Conservation (phyloP, 2,329 filamentous ascomycete species). For the Apiospora aurea region DNA sequence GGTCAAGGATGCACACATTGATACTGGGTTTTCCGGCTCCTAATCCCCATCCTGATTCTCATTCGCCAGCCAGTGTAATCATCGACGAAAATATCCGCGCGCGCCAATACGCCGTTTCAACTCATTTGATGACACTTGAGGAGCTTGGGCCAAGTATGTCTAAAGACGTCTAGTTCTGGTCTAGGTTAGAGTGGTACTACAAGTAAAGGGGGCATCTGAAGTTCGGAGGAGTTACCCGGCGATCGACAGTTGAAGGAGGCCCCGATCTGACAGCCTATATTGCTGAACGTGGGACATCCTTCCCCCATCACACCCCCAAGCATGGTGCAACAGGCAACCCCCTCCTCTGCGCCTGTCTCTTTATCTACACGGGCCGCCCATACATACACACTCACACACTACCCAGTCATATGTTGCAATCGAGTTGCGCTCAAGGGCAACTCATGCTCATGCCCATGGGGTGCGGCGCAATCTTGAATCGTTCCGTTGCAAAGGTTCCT, state of each 20-base stretch:
- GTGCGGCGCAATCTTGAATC: not conserved
- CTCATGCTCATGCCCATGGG: not conserved
- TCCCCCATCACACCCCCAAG: not conserved
- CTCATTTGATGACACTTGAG: slow-evolving; percentile 3
- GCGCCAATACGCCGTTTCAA: slow-evolving; percentile 8
- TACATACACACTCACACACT: not conserved
- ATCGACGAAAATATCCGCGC: not conserved
- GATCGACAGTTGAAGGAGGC: slow-evolving; percentile 12
- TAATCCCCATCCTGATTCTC: not conserved
- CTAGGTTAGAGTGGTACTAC: not conserved
- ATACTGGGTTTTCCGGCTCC: not conserved
- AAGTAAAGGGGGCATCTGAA: not conserved
- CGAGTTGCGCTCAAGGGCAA: not conserved
- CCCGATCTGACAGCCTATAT: slow-evolving; percentile 20
- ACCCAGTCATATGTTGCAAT: not conserved
- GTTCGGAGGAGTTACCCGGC: slow-evolving; percentile 9
- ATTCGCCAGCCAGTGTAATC: not conserved
- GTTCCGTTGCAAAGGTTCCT: not conserved
- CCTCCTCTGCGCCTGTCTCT: not conserved
- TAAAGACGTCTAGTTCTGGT: not conserved
- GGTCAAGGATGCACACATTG: not conserved
- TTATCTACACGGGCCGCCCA: not conserved
- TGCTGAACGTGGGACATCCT: slow-evolving; percentile 18
- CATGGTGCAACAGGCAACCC: not conserved
- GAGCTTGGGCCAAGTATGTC: not conserved